phyloP scores from a whole-genome alignment of 1,139 yeast species.

The Yamadazyma aaseri region DNA sequence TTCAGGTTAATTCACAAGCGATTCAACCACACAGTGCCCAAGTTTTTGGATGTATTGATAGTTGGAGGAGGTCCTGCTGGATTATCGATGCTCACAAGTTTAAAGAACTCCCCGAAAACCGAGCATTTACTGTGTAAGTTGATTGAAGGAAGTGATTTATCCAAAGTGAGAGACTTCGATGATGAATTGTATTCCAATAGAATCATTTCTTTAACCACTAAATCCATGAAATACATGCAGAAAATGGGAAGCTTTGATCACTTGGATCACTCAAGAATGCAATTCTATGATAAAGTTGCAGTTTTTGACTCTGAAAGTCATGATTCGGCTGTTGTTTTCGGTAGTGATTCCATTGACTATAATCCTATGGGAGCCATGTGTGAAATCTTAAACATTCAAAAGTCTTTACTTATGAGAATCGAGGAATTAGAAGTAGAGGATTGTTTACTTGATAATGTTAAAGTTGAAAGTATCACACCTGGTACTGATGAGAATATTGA shows the following conservation, averaged over 20 bases:
- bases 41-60: slow-evolving; percentile 68
- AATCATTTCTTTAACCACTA: slow-evolving; percentile 83
- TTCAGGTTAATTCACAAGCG: slow-evolving; percentile 5
- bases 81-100: slow-evolving; percentile 78
- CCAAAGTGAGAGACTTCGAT: slow-evolving; percentile 49
- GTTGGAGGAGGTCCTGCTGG: slow-evolving; percentile 99
- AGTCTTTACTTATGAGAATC: slow-evolving; percentile 59
- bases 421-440: slow-evolving; percentile 43
- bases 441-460: slow-evolving; percentile 16
- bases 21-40: slow-evolving; percentile 13
- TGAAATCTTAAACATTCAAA: slow-evolving; percentile 82
- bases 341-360: slow-evolving; percentile 46
- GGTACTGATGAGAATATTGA: slow-evolving; percentile 26
- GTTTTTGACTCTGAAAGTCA: slow-evolving; percentile 82
- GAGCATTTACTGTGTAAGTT: slow-evolving; percentile 60
- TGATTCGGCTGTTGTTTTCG: slow-evolving; percentile 66
- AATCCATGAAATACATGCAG: slow-evolving; percentile 64
- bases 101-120: slow-evolving; percentile 62
- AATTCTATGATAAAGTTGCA: slow-evolving; percentile 74
- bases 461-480: slow-evolving; percentile 31
- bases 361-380: slow-evolving; percentile 73
- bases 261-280: slow-evolving; percentile 66
- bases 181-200: slow-evolving; percentile 64
- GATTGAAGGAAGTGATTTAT: slow-evolving; percentile 69
- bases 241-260: slow-evolving; percentile 69